phyloP scores from a whole-genome alignment of 352 stramenopile species.

The Phytophthora idaei region DNA sequence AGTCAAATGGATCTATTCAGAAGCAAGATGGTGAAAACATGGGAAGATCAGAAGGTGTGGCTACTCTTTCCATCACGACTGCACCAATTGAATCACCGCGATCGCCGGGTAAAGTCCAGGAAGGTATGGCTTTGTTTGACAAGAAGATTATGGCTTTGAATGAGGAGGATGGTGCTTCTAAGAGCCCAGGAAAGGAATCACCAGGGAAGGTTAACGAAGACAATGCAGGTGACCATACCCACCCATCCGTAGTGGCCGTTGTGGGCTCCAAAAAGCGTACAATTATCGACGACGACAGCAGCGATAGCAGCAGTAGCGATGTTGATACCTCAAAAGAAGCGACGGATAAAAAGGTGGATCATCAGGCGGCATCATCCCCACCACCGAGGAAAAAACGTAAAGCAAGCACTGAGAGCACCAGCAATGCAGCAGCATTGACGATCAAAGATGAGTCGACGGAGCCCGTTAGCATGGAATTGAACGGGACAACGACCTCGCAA shows the following conservation, averaged over 20 bases:
- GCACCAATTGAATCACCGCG: background rate
- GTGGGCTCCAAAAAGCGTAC: conserved; percentile 58
- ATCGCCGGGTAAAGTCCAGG: background rate
- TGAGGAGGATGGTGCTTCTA: conserved; percentile 1
- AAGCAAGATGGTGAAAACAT: conserved; percentile 1
- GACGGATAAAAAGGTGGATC: conserved; percentile 5
- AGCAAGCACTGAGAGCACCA: conserved; percentile 12
- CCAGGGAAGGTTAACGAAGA: conserved; percentile 31
- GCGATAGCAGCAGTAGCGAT: conserved; percentile 52
- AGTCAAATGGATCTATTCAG: conserved; percentile 18
- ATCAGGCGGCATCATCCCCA: conserved; percentile 4
- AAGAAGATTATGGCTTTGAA: conserved; percentile 1
- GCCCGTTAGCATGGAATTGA: background rate
- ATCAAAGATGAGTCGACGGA: conserved; percentile 4
- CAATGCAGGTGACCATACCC: conserved; percentile 24
- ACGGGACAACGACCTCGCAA: conserved; percentile 5
- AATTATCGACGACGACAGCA: conserved; percentile 70
- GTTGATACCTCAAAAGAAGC: conserved; percentile 19
- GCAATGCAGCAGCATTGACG: background rate
- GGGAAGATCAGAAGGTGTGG: background rate
- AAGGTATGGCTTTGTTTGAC: background rate
- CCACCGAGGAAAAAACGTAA: conserved; percentile 28
- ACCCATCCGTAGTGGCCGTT: conserved; percentile 23
- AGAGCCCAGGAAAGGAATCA: conserved; percentile 11
- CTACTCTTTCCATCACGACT: background rate